These are phyloP conservation scores for Xylaria longipes DNA, from an alignment of 495 filamentous ascomycete genomes.

Conservation along the genomic window DNA sequence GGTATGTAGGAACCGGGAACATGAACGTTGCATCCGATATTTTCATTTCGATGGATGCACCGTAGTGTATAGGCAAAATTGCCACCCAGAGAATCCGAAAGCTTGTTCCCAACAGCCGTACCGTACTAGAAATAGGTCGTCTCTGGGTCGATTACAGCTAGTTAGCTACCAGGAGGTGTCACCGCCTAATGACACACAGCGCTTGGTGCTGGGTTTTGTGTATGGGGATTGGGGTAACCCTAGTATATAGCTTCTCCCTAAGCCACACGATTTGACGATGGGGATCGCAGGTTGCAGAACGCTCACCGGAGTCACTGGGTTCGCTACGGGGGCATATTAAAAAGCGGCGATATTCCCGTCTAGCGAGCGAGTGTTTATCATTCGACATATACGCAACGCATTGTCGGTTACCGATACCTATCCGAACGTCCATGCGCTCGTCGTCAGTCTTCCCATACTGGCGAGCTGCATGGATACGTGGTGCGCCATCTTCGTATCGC, in stretches of 20 bases:
- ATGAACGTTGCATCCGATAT: slow-evolving; percentile 19
- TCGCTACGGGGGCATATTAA: not conserved
- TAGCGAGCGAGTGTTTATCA: slow-evolving; percentile 1
- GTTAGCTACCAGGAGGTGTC: not conserved
- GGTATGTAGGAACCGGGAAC: slow-evolving; percentile 24
- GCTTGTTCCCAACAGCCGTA: slow-evolving; percentile 24
- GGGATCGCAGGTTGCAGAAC: not conserved
- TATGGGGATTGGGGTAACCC: not conserved
- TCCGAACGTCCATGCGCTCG: slow-evolving; percentile 9
- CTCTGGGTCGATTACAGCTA: slow-evolving; percentile 10
- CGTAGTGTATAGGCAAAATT: slow-evolving; percentile 25
- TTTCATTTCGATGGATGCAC: slow-evolving; percentile 14
- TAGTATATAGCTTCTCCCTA: not conserved
- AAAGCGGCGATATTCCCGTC: slow-evolving; percentile 1
- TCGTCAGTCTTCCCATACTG: slow-evolving; percentile 5
- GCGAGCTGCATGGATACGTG: slow-evolving; percentile 30
- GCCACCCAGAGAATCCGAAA: slow-evolving; percentile 24
- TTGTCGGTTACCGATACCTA: not conserved
- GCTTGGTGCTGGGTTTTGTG: not conserved
- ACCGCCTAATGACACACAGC: slow-evolving; percentile 4
- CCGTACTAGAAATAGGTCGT: not conserved
- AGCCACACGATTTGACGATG: slow-evolving; percentile 1
- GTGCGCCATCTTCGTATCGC: slow-evolving; percentile 24
- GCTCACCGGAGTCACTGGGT: slow-evolving; percentile 6
- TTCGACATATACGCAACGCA: not conserved